phyloP scores from a whole-genome alignment of 345 rosid species.

The Dipteronia dyeriana region DNA sequence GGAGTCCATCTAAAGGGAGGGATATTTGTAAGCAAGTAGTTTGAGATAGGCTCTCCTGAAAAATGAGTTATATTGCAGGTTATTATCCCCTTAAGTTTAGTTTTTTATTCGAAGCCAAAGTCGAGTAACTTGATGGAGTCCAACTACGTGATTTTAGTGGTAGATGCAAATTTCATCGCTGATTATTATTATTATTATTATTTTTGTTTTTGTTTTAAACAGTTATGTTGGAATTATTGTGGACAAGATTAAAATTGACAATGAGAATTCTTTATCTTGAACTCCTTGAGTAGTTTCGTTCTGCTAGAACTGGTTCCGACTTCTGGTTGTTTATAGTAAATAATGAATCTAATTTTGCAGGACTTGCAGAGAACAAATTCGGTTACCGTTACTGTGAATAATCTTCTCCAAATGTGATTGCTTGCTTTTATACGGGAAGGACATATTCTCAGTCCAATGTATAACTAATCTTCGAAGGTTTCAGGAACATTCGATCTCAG shows the following conservation, averaged over 20 bases:
- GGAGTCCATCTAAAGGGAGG: neutral
- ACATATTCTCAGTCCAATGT: conserved; percentile 9
- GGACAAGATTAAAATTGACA: conserved; percentile 4
- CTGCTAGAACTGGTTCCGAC: neutral
- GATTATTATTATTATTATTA: neutral
- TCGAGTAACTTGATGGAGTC: neutral
- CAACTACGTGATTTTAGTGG: neutral
- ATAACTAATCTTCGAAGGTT: conserved; percentile 28
- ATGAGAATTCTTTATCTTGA: neutral
- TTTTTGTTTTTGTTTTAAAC: neutral
- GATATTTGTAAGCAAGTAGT: neutral
- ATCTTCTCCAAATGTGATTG: conserved; percentile 90
- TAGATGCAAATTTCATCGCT: neutral
- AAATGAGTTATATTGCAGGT: neutral
- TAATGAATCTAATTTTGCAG: conserved; percentile 48
- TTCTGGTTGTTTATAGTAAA: neutral
- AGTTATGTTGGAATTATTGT: neutral
- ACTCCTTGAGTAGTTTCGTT: neutral
- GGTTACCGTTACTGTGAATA: conserved; percentile 86
- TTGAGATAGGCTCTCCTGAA: neutral
- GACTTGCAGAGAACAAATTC: conserved; percentile 97
- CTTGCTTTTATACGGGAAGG: neutral
- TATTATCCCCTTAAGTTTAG: neutral
- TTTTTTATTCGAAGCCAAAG: neutral
- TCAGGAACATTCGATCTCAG: neutral